Evolutionary conservation across 2,329 filamentous ascomycete genomes (phyloP).

Genomic region (Phaeosphaeriaceae sp.): DNA sequence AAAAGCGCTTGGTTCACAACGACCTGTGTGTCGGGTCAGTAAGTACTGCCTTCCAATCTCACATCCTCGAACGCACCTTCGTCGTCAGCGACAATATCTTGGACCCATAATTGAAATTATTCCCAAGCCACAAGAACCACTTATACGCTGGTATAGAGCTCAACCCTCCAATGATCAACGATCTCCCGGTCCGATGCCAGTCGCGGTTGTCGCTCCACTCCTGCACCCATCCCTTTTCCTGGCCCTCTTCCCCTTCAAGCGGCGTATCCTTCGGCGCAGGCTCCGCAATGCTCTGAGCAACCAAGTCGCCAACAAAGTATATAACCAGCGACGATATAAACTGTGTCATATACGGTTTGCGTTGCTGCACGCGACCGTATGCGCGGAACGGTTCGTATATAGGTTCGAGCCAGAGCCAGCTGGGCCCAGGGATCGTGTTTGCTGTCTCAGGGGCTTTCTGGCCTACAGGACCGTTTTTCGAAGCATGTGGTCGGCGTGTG

Average conservation of each 20-base stretch:
- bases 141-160: constrained; percentile 80
- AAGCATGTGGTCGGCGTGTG: constrained; percentile 25
- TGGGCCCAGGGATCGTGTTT: constrained; percentile 52
- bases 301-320: constrained; percentile 79
- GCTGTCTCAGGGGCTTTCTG: constrained; percentile 25
- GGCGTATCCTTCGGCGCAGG: constrained; percentile 19
- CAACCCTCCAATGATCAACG: constrained; percentile 76
- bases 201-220: constrained; percentile 54
- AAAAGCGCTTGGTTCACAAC: constrained; percentile 80
- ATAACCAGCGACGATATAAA: constrained; percentile 77
- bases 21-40: constrained; percentile 55
- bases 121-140: constrained; percentile 83
- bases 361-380: constrained; percentile 76
- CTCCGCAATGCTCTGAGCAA: constrained; percentile 71
- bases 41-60: neutral
- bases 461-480: constrained; percentile 21
- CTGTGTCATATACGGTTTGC: constrained; percentile 81
- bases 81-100: constrained; percentile 73
- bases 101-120: constrained; percentile 84
- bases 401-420: constrained; percentile 57
- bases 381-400: constrained; percentile 56
- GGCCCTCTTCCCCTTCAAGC: constrained; percentile 22
- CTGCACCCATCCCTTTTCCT: constrained; percentile 49
- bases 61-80: constrained; percentile 58
- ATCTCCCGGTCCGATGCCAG: constrained; percentile 69